A percentile compares a stretch with the other conserved stretches of the same genome.
These are phyloP conservation scores for Stephanocyclus meneghinianus DNA, from an alignment of 352 stramenopile genomes.

Conservation along the genomic window DNA sequence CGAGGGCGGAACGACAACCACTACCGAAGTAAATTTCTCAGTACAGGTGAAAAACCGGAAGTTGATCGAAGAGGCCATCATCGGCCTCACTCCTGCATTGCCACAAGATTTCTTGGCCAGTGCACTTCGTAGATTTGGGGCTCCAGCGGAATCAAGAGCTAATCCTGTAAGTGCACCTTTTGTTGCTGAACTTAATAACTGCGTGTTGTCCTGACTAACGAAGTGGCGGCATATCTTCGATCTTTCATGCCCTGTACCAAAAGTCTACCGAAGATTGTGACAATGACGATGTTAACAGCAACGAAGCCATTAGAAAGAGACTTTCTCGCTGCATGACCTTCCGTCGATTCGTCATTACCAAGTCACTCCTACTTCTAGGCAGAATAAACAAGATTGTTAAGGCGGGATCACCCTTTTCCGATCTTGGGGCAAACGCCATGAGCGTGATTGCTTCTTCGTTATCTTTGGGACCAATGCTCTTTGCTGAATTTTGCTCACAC, in stretches of 20 bases:
- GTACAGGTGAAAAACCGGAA: constrained; percentile 2
- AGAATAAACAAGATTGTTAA: constrained; percentile 21
- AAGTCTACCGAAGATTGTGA: constrained; percentile 1
- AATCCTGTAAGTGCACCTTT: background rate
- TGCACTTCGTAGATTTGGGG: constrained; percentile 3
- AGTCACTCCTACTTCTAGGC: constrained; percentile 31
- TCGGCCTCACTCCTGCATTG: background rate
- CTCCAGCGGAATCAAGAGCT: background rate
- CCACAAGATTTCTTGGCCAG: constrained; percentile 5
- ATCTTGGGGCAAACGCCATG: background rate
- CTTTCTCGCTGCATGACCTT: constrained; percentile 24
- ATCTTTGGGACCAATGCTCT: constrained; percentile 39
- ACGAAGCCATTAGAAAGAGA: background rate
- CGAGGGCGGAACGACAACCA: background rate
- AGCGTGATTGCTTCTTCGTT: constrained; percentile 35
- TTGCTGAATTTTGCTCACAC: constrained; percentile 50
- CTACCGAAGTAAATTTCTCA: constrained; percentile 4
- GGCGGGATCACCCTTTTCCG: constrained; percentile 6
- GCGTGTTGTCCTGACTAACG: background rate
- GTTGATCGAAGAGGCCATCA: constrained; percentile 4
- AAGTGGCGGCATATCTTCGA: background rate
- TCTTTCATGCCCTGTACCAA: background rate
- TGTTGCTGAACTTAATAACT: background rate
- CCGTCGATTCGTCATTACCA: constrained; percentile 43
- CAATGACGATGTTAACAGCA: background rate